These are phyloP conservation scores for Ganoderma resinaceum DNA, from an alignment of 1,284 basidiomycete species.

Conservation along the genomic window DNA sequence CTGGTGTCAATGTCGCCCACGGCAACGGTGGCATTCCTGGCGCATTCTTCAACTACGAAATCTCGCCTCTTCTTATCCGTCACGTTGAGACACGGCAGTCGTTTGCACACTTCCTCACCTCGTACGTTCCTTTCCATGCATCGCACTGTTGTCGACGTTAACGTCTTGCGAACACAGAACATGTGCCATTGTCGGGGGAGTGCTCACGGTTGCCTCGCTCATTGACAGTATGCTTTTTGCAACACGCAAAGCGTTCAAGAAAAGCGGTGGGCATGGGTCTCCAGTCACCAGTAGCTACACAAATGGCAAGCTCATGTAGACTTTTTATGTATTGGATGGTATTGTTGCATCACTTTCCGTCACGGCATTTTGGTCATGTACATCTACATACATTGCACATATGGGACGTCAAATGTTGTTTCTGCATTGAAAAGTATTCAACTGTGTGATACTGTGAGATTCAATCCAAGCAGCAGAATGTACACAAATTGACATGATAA, in stretches of 20 bases:
- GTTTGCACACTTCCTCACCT: conserved; percentile 97
- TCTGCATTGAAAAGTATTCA: too few relatives aligned
- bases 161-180: conserved; percentile 63
- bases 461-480: too few relatives aligned
- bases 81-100: conserved; percentile 92
- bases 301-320: conserved; percentile 58
- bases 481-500: too few relatives aligned
- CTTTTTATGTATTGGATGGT: conserved; percentile 14
- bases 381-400: conserved; percentile 7
- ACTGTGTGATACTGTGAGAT: too few relatives aligned
- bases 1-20: conserved; percentile 84
- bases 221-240: conserved; percentile 90
- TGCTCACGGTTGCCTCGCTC: conserved; percentile 94
- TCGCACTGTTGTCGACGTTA: background rate
- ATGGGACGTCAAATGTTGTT: background rate
- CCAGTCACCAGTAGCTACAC: conserved; percentile 44
- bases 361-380: conserved; percentile 19
- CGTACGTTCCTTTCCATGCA: conserved; percentile 60
- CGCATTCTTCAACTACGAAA: conserved; percentile 97
- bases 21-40: conserved; percentile 83
- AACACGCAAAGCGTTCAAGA: conserved; percentile 72
- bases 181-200: conserved; percentile 97
- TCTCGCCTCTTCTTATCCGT: conserved; percentile 94
- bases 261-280: conserved; percentile 44
- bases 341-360: conserved; percentile 14